phyloP scores from a whole-genome alignment of 441 rosid species.

The Populus hybrid region DNA sequence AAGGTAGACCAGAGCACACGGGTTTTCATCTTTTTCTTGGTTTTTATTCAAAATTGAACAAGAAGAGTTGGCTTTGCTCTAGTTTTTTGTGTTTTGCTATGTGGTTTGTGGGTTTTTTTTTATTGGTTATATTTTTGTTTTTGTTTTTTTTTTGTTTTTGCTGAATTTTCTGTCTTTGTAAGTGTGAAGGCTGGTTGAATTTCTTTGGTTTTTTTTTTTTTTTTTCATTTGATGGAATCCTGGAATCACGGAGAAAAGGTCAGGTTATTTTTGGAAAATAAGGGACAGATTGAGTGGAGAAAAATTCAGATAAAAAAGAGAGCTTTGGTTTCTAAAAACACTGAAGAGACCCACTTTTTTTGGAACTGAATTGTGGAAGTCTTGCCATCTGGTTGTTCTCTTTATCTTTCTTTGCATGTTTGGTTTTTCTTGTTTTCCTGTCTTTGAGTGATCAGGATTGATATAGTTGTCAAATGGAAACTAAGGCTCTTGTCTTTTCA shows the following conservation, averaged over 20 bases:
- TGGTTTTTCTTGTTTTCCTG: not conserved
- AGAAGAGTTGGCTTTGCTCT: not conserved
- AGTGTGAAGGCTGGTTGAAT: not conserved
- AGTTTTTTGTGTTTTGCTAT: not conserved
- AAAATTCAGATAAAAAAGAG: constrained; percentile 15
- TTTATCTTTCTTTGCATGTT: not conserved
- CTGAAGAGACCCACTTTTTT: constrained; percentile 35
- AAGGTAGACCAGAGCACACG: not conserved
- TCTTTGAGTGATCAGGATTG: not conserved
- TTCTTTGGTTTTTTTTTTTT: not conserved
- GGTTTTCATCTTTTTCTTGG: not conserved
- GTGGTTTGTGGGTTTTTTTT: not conserved
- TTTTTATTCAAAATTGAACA: not conserved
- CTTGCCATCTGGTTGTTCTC: constrained; percentile 16
- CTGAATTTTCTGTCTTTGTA: not conserved
- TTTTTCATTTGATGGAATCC: constrained; percentile 18
- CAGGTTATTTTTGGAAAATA: constrained; percentile 14
- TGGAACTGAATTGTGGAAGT: constrained; percentile 30
- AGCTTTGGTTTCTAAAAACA: constrained; percentile 28
- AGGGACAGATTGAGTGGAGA: constrained; percentile 25
- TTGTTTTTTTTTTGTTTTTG: not conserved
- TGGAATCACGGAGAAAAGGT: constrained; percentile 37
- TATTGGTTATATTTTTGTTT: not conserved
- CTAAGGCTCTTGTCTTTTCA: not conserved
- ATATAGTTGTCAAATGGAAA: not conserved